Conservation (phyloP, 371 early-diverging fungal genomes). For the Mortierella sp. region DNA sequence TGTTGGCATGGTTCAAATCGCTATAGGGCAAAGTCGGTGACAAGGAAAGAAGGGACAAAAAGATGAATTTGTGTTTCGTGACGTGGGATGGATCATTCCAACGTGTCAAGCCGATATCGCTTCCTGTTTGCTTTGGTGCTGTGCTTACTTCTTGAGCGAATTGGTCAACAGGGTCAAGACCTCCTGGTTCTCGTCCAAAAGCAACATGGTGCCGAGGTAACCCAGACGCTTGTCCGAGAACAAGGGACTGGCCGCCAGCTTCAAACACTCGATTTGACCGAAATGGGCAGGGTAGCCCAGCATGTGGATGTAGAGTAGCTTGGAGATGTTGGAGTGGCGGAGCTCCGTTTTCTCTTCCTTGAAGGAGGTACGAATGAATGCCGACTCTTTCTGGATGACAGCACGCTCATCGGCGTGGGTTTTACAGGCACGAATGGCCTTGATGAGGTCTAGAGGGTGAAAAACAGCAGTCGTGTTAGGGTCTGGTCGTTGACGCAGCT, state of each 20-base stretch:
- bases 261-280: slow-evolving; percentile 98
- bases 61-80: slow-evolving; percentile 16
- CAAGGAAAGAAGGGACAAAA: slow-evolving; percentile 4
- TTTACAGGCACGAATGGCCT: slow-evolving; percentile 94
- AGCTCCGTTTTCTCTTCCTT: slow-evolving; percentile 90
- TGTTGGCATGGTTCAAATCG: slow-evolving; percentile 95
- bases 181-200: slow-evolving; percentile 98
- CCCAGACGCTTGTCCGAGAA: slow-evolving; percentile 97
- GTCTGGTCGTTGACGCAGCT: neutral
- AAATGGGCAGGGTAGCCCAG: slow-evolving; percentile 98
- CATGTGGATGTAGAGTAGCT: slow-evolving; percentile 97
- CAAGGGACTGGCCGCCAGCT: slow-evolving; percentile 92
- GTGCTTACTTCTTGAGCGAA: slow-evolving; percentile 91
- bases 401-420: slow-evolving; percentile 98
- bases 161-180: slow-evolving; percentile 96
- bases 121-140: neutral
- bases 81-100: slow-evolving; percentile 9
- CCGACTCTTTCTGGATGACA: slow-evolving; percentile 96
- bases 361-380: slow-evolving; percentile 95
- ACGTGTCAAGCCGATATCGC: slow-evolving; percentile 1
- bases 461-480: slow-evolving; percentile 9
- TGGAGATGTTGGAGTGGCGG: slow-evolving; percentile 92
- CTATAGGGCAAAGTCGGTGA: slow-evolving; percentile 58
- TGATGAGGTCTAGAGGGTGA: slow-evolving; percentile 86
- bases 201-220: slow-evolving; percentile 96